Conservation (phyloP, 192 early-diverging fungal genomes). For the Coemansia biformis region DNA sequence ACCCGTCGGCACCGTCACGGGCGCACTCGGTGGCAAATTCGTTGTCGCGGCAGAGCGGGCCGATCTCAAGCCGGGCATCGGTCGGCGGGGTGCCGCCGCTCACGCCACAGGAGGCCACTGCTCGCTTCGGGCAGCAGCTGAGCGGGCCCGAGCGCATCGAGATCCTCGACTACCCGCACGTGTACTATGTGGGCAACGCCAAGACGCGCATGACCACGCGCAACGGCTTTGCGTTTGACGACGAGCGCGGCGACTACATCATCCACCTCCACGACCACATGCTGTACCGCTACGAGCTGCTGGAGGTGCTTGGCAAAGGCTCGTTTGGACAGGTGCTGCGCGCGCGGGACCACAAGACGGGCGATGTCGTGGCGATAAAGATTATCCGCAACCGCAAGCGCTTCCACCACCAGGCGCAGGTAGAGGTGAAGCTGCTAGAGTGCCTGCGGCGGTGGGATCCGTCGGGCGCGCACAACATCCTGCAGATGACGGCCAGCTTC, state of each 20-base stretch:
- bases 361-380: slow-evolving; percentile 82
- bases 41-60: slow-evolving; percentile 17
- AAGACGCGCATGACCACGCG: slow-evolving; percentile 48
- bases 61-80: slow-evolving; percentile 11
- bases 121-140: slow-evolving; percentile 65
- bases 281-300: slow-evolving; percentile 87
- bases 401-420: slow-evolving; percentile 90
- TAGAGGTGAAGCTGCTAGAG: slow-evolving; percentile 92
- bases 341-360: slow-evolving; percentile 90
- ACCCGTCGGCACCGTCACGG: slow-evolving; percentile 9
- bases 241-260: slow-evolving; percentile 91
- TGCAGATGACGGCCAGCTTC: slow-evolving; percentile 89
- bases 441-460: slow-evolving; percentile 79
- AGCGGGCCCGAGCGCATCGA: slow-evolving; percentile 84
- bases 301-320: slow-evolving; percentile 87
- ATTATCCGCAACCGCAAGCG: slow-evolving; percentile 95
- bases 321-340: slow-evolving; percentile 94
- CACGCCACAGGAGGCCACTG: slow-evolving; percentile 58
- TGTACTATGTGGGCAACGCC: slow-evolving; percentile 86
- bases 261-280: slow-evolving; percentile 86
- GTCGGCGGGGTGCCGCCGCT: slow-evolving; percentile 48
- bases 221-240: slow-evolving; percentile 62
- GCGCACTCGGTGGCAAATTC: slow-evolving; percentile 20
- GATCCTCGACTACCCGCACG: slow-evolving; percentile 70
- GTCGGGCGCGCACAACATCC: slow-evolving; percentile 67